Conservation (phyloP, 192 early-diverging fungal species). For the Chytriomyces confervae region DNA sequence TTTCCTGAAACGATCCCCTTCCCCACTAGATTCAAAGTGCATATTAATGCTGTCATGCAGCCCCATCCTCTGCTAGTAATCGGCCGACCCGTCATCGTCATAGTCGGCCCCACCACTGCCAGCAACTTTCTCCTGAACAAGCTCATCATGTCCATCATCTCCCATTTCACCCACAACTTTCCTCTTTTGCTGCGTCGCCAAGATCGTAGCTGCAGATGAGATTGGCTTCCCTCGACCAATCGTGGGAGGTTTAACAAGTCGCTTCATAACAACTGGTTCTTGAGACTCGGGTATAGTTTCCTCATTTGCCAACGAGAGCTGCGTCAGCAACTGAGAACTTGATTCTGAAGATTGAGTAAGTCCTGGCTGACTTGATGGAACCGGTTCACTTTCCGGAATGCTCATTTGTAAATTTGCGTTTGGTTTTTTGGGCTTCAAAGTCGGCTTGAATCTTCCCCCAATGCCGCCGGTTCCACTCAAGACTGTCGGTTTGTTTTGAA, state of each 20-base stretch:
- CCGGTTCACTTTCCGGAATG: not conserved
- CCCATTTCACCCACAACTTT: not conserved
- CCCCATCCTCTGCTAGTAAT: not conserved
- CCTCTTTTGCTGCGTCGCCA: not conserved
- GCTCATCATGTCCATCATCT: not conserved
- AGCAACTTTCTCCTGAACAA: not conserved
- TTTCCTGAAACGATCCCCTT: no score
- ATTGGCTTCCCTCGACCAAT: slow-evolving; percentile 18
- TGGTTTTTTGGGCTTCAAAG: slow-evolving; percentile 8
- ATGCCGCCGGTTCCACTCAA: not conserved
- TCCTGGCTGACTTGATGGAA: not conserved
- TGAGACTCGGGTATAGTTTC: not conserved
- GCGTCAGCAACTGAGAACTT: no score
- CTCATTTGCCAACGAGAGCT: no score
- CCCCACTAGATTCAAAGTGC: no score
- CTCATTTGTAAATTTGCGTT: not conserved
- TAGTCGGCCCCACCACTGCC: not conserved
- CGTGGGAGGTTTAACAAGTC: not conserved
- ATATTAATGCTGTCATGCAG: no score
- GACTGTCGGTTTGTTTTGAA: not conserved
- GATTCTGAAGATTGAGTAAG: not conserved
- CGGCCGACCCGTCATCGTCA: not conserved
- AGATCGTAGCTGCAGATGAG: not conserved
- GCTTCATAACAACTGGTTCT: not conserved
- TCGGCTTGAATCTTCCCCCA: not conserved